These are phyloP conservation scores for Anthracocystis walkeri DNA, from an alignment of 1,284 basidiomycete genomes.

Conservation along the genomic window DNA sequence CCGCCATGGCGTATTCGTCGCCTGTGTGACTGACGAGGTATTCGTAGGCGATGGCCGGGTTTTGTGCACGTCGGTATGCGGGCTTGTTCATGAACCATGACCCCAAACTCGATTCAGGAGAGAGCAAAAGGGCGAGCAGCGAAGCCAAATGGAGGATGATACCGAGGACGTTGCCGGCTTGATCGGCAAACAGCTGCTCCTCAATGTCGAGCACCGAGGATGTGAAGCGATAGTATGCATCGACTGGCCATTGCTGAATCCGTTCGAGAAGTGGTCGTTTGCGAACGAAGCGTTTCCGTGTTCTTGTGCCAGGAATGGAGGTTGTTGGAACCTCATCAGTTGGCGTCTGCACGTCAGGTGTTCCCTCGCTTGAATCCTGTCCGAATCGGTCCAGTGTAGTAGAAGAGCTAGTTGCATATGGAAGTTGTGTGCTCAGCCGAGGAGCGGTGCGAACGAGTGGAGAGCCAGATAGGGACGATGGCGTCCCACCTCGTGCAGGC, in stretches of 20 bases:
- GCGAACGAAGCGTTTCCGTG: conserved; percentile 38
- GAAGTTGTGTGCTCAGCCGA: conserved; percentile 9
- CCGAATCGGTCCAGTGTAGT: not conserved
- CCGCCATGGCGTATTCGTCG: conserved; percentile 50
- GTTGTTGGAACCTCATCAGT: conserved; percentile 3
- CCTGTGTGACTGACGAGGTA: conserved; percentile 44
- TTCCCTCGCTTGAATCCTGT: not conserved
- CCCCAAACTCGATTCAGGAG: conserved; percentile 43
- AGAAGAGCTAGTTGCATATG: conserved; percentile 10
- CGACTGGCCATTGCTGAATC: conserved; percentile 43
- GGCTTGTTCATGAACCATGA: conserved; percentile 48
- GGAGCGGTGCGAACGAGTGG: conserved; percentile 21
- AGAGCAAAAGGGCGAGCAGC: conserved; percentile 41
- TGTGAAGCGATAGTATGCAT: conserved; percentile 30
- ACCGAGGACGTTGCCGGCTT: conserved; percentile 48
- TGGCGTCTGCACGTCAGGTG: not conserved
- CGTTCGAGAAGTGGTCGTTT: conserved; percentile 33
- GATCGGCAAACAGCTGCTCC: conserved; percentile 44
- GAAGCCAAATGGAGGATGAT: conserved; percentile 35
- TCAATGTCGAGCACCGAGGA: conserved; percentile 39
- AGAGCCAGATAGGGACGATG: conserved; percentile 22
- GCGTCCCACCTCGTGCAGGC: conserved; percentile 19
- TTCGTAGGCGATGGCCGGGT: conserved; percentile 49
- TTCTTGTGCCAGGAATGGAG: not conserved
- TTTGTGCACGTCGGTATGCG: conserved; percentile 36